Evolutionary conservation across 176 grass and related monocot species (phyloP), one percentile per base, ranked within the genome.

Genomic region (Oryza brachyantha): DNA sequence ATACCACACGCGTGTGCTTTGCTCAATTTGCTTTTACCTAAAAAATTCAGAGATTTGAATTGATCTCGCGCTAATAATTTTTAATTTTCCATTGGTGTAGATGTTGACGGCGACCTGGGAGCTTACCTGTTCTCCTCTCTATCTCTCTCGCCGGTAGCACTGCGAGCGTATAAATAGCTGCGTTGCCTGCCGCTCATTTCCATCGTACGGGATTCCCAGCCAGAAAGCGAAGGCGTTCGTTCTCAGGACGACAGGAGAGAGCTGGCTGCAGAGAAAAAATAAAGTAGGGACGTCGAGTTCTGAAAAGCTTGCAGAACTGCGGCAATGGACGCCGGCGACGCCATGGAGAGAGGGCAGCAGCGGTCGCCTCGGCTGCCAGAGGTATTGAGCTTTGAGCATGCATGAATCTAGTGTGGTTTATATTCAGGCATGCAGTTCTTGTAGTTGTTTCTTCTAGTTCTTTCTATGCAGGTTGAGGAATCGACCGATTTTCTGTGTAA

Each of bases 341-440:
- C 81, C 86, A 88, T 88, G 81, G 86, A 88, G 32, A 79, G 72
- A 28, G 86, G 70, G 27, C 70, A 79, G 75, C 70, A 74, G 68
- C 43, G 62, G 39, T 79, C 81, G 4, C 54, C 74, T 7, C 48
- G 36, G 68, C 1, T 74, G 63, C 70, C 86, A 1, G 43, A 84
- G 86, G 86, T 84, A 64, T n/a, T n/a, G n/a, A n/a, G n/a, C n/a
- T n/a, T n/a, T n/a, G n/a, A n/a, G n/a, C 5, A 27, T 28, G 68
- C 68, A 31, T 6, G 13, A 4, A 46, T 29, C 13, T 4, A 10
- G 16, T 17, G 13, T 29, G 10, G 5, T 13, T 66, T 7, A 34
- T 21, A 8, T n/a, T 10, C 25, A 71, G 68, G 68, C 14, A 21
- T 46, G 13, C 26, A 2, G 13, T 71, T 70, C 25, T 48, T 46